Base-by-base conservation (phyloP, 331 rosid genomes). In the Spiraea crenata region DNA sequence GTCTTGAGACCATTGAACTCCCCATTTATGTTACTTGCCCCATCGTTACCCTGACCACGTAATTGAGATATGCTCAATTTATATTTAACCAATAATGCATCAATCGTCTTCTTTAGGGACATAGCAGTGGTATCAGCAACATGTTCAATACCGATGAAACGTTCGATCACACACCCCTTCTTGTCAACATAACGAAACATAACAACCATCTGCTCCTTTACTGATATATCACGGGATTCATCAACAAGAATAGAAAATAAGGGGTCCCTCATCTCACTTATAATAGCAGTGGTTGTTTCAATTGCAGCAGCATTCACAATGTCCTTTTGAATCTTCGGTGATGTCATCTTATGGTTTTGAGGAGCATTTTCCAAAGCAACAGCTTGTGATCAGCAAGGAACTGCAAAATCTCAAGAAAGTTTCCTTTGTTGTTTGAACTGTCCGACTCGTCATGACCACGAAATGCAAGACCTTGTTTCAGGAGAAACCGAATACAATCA, bases 1-100 rank as follows among this genome's bases (percentile, higher is more conserved):
- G 40, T 48, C 25, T 31, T 52, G 17, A 69, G 20, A 14, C 73
- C 51, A 69, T 9, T 69, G 19, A 8, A 40, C n/a, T 54, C 73
- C n/a, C n/a, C n/a, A n/a, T n/a, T n/a, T n/a, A n/a, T n/a, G 14
- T 65, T 65, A 46, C 57, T 13, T 1, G 57, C 42, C 6, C 70
- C 52, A 8, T 63, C 38, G 42, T 63, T n/a, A 7, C 69, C 51
- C 42, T 42, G 39, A 7, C 69, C 69, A 45, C 19, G 20, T 6
- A 65, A 5, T 16, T 11, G 19, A 13, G 61, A 38, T 31, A 69
- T 35, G 15, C 52, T 52, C 19, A 69, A 69, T 17, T 25, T 14
- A 6, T 69, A 35, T 69, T 19, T 69, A 2, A 5, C 9, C 38
- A 52, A 13, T 8, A 55, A 39, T 16, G 10, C 5, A 10, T 44